Base-by-base conservation (phyloP, 805 yeast genomes). In the Kluyveromyces lactis region DNA sequence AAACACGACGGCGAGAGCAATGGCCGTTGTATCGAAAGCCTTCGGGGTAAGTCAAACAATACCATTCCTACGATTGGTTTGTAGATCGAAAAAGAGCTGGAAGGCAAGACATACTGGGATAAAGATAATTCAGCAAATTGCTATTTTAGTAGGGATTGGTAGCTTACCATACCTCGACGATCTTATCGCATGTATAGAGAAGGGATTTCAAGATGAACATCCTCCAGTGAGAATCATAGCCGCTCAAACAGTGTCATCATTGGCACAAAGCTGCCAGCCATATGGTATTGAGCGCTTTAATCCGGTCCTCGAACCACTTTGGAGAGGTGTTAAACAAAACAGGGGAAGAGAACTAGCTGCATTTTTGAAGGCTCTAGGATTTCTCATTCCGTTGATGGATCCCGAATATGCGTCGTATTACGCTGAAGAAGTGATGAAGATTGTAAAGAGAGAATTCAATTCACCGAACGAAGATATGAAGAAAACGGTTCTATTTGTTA, bases 281-380 rank as follows among this genome's bases (percentile, higher is more conserved):
- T 86, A 82, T 60, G 98, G 97, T 33, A 81, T 85, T 40, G 96
- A 86, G 50, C 77, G 90, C 0, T 89, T 90, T 56, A 94, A 87
- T 50, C 61, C 63, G 0, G 68, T 79, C 0, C 54, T 90, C 26
- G 90, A 84, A 40, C 83, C 86, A 0, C 62, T 86, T 4, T 87
- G 96, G 95, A 61, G 66, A 9, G 96, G 95, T 4, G 72, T 86
- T 18, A 71, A 77, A 33, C 71, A 71, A 29, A 92, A 84, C 46
- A 67, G 95, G 45, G 97, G 97, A 4, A 75, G 77, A 49, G 70
- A 79, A 0, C 66, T 87, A 37, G 82, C 95, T 0, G 77, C 86
- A 2, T 86, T 82, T 52, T 55, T 90, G 45, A 77, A 75, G 52
- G 83, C 94, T 38, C 66, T 89, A 18, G 95, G 95, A 0, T 73